Percentiles rank a stretch among this genome's conserved stretches.
Evolutionary conservation across 441 rosid genomes (phyloP).

Genomic region (California macrophylla): DNA sequence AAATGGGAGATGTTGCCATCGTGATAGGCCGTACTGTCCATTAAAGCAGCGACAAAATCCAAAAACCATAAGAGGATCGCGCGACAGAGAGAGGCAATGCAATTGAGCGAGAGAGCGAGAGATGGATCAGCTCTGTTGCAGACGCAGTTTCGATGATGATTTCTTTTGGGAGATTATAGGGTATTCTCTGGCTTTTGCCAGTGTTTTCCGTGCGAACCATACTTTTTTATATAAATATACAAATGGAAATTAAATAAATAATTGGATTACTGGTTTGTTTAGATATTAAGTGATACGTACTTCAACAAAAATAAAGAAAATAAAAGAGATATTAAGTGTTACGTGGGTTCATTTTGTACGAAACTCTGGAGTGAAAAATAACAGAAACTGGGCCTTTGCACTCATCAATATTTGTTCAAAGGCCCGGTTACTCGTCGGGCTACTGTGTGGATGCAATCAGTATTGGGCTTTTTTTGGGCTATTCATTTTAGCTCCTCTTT

Average conservation of each 20-base stretch:
- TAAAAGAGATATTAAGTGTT: no score
- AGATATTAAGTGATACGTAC: no score
- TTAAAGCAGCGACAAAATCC: constrained; percentile 9
- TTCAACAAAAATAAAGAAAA: no score
- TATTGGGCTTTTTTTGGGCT: not conserved
- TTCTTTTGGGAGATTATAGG: not conserved
- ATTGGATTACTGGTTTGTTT: no score
- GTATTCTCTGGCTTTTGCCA: no score
- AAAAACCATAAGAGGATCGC: constrained; percentile 25
- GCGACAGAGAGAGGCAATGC: not conserved
- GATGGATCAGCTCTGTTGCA: constrained; percentile 6
- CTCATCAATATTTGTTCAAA: not conserved
- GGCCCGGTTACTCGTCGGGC: not conserved
- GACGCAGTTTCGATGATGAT: constrained; percentile 4
- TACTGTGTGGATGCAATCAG: not conserved
- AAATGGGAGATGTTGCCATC: constrained; percentile 62
- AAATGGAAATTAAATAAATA: no score
- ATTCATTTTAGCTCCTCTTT: no score
- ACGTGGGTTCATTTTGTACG: no score
- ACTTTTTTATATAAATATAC: no score
- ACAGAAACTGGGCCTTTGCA: not conserved
- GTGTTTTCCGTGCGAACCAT: no score
- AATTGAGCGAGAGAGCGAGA: not conserved
- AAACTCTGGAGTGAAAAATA: no score
- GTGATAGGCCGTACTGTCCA: constrained; percentile 47